Conservation (phyloP, 192 early-diverging fungal genomes). For the Linnemannia zychae region DNA sequence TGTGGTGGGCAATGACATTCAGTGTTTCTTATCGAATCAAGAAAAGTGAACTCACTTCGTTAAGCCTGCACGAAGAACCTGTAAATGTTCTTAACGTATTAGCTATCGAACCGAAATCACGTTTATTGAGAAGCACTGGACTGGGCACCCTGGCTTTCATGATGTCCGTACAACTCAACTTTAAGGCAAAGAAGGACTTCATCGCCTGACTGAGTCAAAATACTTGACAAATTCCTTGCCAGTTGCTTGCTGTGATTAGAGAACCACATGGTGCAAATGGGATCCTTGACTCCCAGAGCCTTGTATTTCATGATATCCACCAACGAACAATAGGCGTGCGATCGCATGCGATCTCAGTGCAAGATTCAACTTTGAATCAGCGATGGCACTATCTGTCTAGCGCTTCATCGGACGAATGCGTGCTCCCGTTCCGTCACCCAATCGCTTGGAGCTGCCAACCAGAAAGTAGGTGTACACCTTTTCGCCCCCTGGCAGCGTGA, state of each 20-base stretch:
- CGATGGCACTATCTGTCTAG: slow-evolving; percentile 12
- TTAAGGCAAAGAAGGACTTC: slow-evolving; percentile 28
- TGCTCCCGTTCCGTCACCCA: slow-evolving; percentile 28
- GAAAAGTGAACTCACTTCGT: too few species aligned
- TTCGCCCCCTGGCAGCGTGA: slow-evolving; percentile 21
- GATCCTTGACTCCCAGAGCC: slow-evolving; percentile 17
- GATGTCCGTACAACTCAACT: slow-evolving; percentile 20
- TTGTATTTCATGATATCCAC: slow-evolving; percentile 29
- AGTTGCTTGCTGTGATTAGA: slow-evolving; percentile 18
- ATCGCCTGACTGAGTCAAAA: slow-evolving; percentile 34
- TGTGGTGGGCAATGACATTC: too few species aligned
- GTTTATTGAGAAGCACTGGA: too few species aligned
- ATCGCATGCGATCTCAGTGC: slow-evolving; percentile 20
- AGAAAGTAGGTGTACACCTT: slow-evolving; percentile 23
- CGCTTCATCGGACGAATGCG: slow-evolving; percentile 29
- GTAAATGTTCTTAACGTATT: too few species aligned
- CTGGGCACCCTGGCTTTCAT: slow-evolving; percentile 28
- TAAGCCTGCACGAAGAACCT: too few species aligned
- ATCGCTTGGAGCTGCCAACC: not conserved
- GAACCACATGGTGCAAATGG: slow-evolving; percentile 30
- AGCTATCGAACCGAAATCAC: too few species aligned
- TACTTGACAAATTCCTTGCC: slow-evolving; percentile 19
- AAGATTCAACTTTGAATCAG: slow-evolving; percentile 20
- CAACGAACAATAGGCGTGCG: slow-evolving; percentile 27
- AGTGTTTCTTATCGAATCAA: too few species aligned